Conservation (phyloP, 768 basidiomycete genomes). For the Psilocybe cubensis region DNA sequence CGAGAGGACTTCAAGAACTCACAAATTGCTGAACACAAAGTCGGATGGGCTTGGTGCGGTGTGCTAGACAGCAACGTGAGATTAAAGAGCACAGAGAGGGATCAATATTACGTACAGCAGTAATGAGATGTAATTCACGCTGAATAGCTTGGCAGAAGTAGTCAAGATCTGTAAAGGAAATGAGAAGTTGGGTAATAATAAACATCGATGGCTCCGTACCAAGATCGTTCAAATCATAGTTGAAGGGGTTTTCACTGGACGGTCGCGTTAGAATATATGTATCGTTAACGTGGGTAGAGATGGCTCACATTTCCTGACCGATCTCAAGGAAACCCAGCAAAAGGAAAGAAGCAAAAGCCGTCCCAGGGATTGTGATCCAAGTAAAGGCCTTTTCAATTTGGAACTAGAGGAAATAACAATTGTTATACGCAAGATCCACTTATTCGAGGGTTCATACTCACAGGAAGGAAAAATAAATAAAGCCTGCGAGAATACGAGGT, state of each 20-base stretch:
- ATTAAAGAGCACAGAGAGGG: constrained; percentile 1
- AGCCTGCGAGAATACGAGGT: constrained; percentile 36
- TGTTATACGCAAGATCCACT: neutral
- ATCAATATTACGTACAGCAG: constrained; percentile 49
- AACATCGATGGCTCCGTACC: constrained; percentile 36
- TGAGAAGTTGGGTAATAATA: neutral
- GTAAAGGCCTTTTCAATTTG: constrained; percentile 49
- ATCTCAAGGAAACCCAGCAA: constrained; percentile 71
- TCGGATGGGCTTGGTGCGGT: constrained; percentile 52
- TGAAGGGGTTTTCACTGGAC: constrained; percentile 68
- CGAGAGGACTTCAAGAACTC: constrained; percentile 2
- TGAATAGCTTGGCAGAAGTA: constrained; percentile 69
- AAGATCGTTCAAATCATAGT: constrained; percentile 69
- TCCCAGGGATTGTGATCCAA: constrained; percentile 61
- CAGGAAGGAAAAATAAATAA: constrained; percentile 47
- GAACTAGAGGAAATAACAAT: constrained; percentile 37
- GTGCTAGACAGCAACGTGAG: constrained; percentile 40
- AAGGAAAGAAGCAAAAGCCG: constrained; percentile 65
- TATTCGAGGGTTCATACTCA: constrained; percentile 25
- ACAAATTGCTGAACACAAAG: constrained; percentile 56
- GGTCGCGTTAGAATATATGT: neutral
- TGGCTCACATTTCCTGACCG: constrained; percentile 60
- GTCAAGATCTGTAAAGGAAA: constrained; percentile 54
- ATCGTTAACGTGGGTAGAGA: neutral
- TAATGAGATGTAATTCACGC: constrained; percentile 73